Evolutionary conservation across 768 basidiomycete species (phyloP), one percentile per base, ranked within the genome.

Genomic region (Imleria badia): DNA sequence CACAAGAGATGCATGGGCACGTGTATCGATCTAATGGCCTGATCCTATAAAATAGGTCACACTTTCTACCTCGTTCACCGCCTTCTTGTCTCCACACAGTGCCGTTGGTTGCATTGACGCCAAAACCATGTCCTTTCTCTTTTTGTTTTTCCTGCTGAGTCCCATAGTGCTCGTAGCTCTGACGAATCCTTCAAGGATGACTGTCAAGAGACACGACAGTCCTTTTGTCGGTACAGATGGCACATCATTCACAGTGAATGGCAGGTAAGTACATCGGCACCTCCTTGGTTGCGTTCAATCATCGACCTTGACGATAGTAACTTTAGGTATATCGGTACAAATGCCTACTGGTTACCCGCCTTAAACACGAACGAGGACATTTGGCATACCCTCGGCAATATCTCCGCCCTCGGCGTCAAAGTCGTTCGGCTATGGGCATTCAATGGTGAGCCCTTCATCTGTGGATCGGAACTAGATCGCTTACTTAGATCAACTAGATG

Each of bases 381-480:
- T 42, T 74, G 79, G 64, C 62, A 73, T 45, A 83, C 85, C 4
- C 66, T 89, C 34, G 76, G 74, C 3, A 82, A 80, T 56, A 85
- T 89, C 51, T 78, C 80, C 13, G 75, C 77, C 3, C 66, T 73
- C 13, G 83, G 82, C 9, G 76, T 85, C 59, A 81, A 73, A 36
- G 84, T 84, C 20, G 79, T 88, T 29, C 76, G 86, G 39, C 74
- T 81, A 5, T 89, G 87, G 87, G 87, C 79, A 17, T 89, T 88
- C 68, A 87, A 88, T 69, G 87, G 85, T 80, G 35, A 52, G 48
- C 15, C 43, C 30, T 31, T 35, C 46, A 26, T 42, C 31, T 23
- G 26, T 52, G 50, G 15, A 36, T 51, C 31, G 12, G 14, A 9
- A 7, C 26, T 13, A n/a, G 29, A 47, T 47, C 22, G 8, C 54